A percentile compares a stretch with the other conserved stretches of the same genome.
phyloP scores from a whole-genome alignment of 306 rosid species.

The Vicia villosa region DNA sequence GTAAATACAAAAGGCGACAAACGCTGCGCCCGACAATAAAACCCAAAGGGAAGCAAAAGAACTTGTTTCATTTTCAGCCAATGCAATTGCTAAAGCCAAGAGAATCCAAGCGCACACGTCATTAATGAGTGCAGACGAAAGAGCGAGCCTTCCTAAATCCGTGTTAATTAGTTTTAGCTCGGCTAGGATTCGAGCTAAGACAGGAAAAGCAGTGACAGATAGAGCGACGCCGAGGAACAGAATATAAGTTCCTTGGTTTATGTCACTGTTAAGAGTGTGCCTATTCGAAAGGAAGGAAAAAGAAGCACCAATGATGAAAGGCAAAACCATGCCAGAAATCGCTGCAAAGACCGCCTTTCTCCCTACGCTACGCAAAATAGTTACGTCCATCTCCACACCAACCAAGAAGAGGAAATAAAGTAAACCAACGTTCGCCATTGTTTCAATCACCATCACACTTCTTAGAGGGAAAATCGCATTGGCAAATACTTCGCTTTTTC shows the following conservation, averaged over 20 bases:
- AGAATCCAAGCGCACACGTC: conserved; percentile 91
- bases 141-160: conserved; percentile 72
- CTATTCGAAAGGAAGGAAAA: conserved; percentile 50
- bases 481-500: conserved; percentile 52
- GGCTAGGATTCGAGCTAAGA: conserved; percentile 72
- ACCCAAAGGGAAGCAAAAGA: conserved; percentile 82
- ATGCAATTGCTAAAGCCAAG: conserved; percentile 76
- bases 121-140: conserved; percentile 74
- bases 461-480: conserved; percentile 64
- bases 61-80: conserved; percentile 53
- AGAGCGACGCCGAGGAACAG: conserved; percentile 88
- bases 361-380: conserved; percentile 57
- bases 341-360: conserved; percentile 60
- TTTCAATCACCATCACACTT: conserved; percentile 83
- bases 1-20: conserved; percentile 57
- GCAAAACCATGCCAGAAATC: conserved; percentile 69
- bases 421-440: conserved; percentile 90
- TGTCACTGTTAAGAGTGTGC: rapidly evolving
- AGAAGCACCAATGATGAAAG: conserved; percentile 56
- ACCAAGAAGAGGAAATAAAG: conserved; percentile 82
- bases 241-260: conserved; percentile 56
- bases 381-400: conserved; percentile 79
- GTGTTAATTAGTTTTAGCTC: conserved; percentile 87
- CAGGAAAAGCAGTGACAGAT: conserved; percentile 84
- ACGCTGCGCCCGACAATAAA: conserved; percentile 59